These are phyloP conservation scores for Eucalyptus albens DNA, from an alignment of 345 rosid genomes.

Conservation along the genomic window DNA sequence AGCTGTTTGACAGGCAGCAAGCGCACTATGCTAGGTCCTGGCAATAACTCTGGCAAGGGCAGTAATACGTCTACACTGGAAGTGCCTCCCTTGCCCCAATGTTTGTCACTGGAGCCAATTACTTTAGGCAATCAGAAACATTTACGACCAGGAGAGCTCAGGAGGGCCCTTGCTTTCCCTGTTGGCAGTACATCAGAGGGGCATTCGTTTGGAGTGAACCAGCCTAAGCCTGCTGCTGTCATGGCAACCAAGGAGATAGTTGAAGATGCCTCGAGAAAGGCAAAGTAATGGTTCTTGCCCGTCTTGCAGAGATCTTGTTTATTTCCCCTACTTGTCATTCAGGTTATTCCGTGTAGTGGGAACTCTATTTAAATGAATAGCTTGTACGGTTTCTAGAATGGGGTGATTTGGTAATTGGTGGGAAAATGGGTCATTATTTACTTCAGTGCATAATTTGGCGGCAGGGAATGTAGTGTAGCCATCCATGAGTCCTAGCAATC, in stretches of 20 bases:
- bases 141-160: conserved; percentile 63
- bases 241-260: conserved; percentile 77
- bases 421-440: not conserved
- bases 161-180: conserved; percentile 64
- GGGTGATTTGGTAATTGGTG: not conserved
- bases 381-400: not conserved
- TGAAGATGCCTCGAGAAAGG: conserved; percentile 60
- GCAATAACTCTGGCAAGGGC: conserved; percentile 43
- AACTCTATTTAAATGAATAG: not conserved
- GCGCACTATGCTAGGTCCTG: conserved; percentile 44
- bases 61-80: conserved; percentile 38
- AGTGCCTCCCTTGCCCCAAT: conserved; percentile 47
- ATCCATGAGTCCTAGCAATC: not conserved
- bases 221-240: conserved; percentile 47
- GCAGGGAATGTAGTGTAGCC: not conserved
- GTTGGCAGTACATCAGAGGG: conserved; percentile 52
- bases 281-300: conserved; percentile 34
- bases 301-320: not conserved
- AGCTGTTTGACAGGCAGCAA: not conserved
- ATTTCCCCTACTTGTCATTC: not conserved
- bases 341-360: not conserved
- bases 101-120: conserved; percentile 70
- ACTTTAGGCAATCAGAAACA: conserved; percentile 52
- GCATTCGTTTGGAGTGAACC: conserved; percentile 46
- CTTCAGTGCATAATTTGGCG: not conserved